phyloP scores from a whole-genome alignment of 495 filamentous ascomycete genomes.

The Wilcoxina mikolae region DNA sequence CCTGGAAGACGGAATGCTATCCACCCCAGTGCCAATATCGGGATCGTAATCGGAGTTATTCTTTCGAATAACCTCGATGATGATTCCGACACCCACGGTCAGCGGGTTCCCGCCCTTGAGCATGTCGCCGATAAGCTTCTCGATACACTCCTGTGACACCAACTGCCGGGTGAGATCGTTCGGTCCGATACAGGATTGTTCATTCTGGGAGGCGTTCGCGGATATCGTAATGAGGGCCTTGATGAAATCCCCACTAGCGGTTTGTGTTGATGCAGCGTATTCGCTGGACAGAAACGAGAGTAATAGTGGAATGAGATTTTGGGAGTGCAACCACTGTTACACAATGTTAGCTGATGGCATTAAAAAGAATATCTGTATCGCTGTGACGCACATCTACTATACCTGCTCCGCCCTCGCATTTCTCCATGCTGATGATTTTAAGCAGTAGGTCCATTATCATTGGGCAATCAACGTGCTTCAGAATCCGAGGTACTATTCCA shows the following conservation, averaged over 20 bases:
- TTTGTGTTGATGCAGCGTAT: slow-evolving; percentile 73
- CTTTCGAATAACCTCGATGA: slow-evolving; percentile 97
- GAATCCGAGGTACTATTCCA: slow-evolving; percentile 64
- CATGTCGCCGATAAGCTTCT: slow-evolving; percentile 76
- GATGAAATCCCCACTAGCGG: slow-evolving; percentile 91
- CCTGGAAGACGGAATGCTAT: slow-evolving; percentile 60
- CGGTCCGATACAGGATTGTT: slow-evolving; percentile 92
- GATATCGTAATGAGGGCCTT: slow-evolving; percentile 99
- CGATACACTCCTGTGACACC: slow-evolving; percentile 73
- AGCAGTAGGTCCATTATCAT: slow-evolving; percentile 98
- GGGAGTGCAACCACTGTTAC: slow-evolving; percentile 74
- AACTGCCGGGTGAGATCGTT: slow-evolving; percentile 93
- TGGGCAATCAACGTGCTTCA: slow-evolving; percentile 90
- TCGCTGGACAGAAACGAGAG: slow-evolving; percentile 76
- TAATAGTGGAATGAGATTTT: slow-evolving; percentile 76
- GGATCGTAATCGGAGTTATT: slow-evolving; percentile 99
- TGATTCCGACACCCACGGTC: slow-evolving; percentile 90
- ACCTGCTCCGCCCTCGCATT: slow-evolving; percentile 76
- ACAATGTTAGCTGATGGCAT: neutral
- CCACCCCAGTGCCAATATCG: slow-evolving; percentile 63
- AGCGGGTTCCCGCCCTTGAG: slow-evolving; percentile 83
- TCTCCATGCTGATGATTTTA: slow-evolving; percentile 95
- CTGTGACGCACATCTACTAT: slow-evolving; percentile 69
- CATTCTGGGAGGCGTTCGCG: slow-evolving; percentile 92
- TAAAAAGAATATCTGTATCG: neutral